Evolutionary conservation across 2,329 filamentous ascomycete species (phyloP).

Genomic region (Cordyceps cateniannulata): DNA sequence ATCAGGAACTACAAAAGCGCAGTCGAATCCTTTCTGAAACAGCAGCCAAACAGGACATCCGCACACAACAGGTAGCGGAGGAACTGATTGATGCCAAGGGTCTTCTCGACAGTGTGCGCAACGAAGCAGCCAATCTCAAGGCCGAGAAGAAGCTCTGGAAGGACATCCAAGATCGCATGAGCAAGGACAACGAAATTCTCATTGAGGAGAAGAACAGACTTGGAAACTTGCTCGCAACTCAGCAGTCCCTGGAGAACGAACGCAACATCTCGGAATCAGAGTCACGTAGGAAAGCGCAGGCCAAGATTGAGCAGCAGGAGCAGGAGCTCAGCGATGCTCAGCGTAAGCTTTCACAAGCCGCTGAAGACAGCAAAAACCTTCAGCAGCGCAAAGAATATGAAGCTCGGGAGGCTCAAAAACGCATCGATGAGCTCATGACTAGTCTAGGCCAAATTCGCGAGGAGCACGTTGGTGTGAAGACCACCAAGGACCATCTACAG

Average conservation of each 20-base stretch:
- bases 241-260: conserved; percentile 88
- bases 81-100: conserved; percentile 83
- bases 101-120: conserved; percentile 77
- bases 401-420: conserved; percentile 76
- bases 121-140: conserved; percentile 87
- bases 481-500: conserved; percentile 82
- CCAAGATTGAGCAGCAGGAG: conserved; percentile 71
- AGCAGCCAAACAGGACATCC: conserved; percentile 82
- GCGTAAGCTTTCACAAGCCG: conserved; percentile 74
- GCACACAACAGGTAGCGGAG: conserved; percentile 85
- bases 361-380: conserved; percentile 78
- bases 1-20: conserved; percentile 78
- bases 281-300: conserved; percentile 69
- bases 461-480: conserved; percentile 80
- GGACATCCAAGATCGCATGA: conserved; percentile 81
- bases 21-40: conserved; percentile 71
- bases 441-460: conserved; percentile 77
- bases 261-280: conserved; percentile 81
- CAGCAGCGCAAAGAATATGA: conserved; percentile 86
- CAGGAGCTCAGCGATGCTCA: conserved; percentile 71
- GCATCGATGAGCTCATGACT: conserved; percentile 83
- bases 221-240: conserved; percentile 72
- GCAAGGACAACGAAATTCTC: conserved; percentile 79
- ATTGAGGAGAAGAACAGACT: conserved; percentile 79
- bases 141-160: conserved; percentile 94